phyloP scores from a whole-genome alignment of 768 basidiomycete species.

The Boletus bicolor region DNA sequence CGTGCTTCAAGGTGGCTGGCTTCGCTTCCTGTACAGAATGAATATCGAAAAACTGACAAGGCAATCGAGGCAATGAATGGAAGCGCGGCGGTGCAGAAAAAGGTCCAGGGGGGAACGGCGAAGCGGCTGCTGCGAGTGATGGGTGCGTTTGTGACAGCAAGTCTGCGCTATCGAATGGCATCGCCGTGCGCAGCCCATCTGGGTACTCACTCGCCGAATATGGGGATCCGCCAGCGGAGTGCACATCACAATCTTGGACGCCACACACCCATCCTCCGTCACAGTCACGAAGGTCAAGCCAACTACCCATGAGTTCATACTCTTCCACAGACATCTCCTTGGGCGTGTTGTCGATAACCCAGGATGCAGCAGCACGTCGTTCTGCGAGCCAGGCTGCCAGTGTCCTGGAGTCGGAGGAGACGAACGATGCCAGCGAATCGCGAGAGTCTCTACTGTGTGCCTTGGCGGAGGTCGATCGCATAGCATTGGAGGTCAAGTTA shows the following conservation, averaged over 20 bases:
- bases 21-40: conserved; percentile 17
- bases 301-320: conserved; percentile 49
- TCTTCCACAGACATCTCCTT: conserved; percentile 43
- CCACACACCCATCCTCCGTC: conserved; percentile 30
- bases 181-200: conserved; percentile 20
- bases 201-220: conserved; percentile 22
- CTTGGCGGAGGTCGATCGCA: conserved; percentile 1
- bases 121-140: conserved; percentile 4
- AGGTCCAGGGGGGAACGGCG: conserved; percentile 13
- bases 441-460: conserved; percentile 15
- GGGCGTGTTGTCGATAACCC: conserved; percentile 24
- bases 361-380: conserved; percentile 32
- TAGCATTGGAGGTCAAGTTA: neutral
- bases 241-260: conserved; percentile 29
- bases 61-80: conserved; percentile 27
- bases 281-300: conserved; percentile 33
- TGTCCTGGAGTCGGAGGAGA: conserved; percentile 34
- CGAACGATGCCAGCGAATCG: conserved; percentile 28
- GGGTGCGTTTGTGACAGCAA: conserved; percentile 2
- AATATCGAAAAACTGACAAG: conserved; percentile 17
- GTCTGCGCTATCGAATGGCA: conserved; percentile 26
- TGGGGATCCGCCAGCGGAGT: conserved; percentile 33
- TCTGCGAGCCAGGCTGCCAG: conserved; percentile 39
- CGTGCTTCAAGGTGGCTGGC: conserved; percentile 10
- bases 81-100: conserved; percentile 18